Conservation (phyloP, 768 basidiomycete genomes). For the Termitomyces bulborhizus region DNA sequence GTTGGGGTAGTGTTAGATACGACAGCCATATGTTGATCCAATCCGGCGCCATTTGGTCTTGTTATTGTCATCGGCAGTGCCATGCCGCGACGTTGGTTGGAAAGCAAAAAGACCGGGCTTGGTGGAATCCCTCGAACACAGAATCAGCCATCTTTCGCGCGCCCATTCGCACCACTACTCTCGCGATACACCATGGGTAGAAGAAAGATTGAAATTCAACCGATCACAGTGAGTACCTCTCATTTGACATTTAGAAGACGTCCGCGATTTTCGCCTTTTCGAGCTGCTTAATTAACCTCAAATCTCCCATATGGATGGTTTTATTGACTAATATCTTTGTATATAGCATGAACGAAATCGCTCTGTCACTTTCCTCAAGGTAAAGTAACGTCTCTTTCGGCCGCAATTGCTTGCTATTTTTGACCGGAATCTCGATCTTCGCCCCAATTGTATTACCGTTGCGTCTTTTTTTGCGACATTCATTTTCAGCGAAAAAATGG, state of each 20-base stretch:
- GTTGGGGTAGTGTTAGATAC: neutral
- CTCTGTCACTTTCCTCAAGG: slow-evolving; percentile 88
- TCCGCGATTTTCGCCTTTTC: neutral
- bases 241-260: neutral
- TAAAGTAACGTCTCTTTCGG: slow-evolving; percentile 21
- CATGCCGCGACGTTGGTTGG: slow-evolving; percentile 9
- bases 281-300: slow-evolving; percentile 14
- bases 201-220: slow-evolving; percentile 78
- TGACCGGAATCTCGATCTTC: slow-evolving; percentile 39
- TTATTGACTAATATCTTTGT: slow-evolving; percentile 16
- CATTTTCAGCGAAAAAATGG: slow-evolving; percentile 76
- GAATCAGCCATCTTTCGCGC: slow-evolving; percentile 8
- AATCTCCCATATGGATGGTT: neutral
- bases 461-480: slow-evolving; percentile 1
- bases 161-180: neutral
- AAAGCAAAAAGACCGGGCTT: slow-evolving; percentile 6
- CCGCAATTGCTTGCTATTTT: slow-evolving; percentile 49
- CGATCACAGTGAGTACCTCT: slow-evolving; percentile 54
- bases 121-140: neutral
- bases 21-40: slow-evolving; percentile 6
- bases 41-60: slow-evolving; percentile 11
- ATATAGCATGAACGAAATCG: slow-evolving; percentile 87
- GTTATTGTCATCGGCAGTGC: slow-evolving; percentile 7
- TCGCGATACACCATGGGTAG: slow-evolving; percentile 43
- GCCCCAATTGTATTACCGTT: slow-evolving; percentile 22